Evolutionary conservation across 2,329 filamentous ascomycete species (phyloP).

Genomic region (Helminthosporium solani): DNA sequence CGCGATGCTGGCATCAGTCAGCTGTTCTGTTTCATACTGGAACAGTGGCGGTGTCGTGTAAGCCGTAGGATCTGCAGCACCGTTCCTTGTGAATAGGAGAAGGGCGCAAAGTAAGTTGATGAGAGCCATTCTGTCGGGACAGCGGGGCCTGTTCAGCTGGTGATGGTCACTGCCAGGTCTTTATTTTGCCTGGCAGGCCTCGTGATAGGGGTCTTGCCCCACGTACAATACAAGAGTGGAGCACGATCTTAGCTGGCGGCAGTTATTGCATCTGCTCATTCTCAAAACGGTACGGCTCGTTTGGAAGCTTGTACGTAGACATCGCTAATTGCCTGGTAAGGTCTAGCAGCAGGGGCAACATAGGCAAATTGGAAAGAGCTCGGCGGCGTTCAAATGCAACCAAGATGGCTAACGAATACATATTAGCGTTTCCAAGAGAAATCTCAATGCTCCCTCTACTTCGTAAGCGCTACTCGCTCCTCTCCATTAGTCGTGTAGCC

Average conservation of each 20-base stretch:
- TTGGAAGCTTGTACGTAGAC: not conserved
- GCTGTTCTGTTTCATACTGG: constrained; percentile 10
- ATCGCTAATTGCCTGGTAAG: not conserved
- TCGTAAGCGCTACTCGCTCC: too few relatives aligned
- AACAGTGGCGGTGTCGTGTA: constrained; percentile 3
- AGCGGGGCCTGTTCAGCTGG: not conserved
- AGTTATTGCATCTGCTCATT: not conserved
- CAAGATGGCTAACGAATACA: too few relatives aligned
- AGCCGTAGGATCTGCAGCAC: not conserved
- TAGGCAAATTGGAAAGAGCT: not conserved
- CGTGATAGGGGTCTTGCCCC: not conserved
- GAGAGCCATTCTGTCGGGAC: constrained; percentile 3
- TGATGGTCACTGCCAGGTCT: not conserved
- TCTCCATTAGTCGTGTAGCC: too few relatives aligned
- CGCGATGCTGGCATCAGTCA: constrained; percentile 8
- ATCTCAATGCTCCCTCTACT: too few relatives aligned
- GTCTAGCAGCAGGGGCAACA: not conserved
- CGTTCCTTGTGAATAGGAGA: not conserved
- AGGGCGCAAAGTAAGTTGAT: not conserved
- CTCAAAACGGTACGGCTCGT: not conserved
- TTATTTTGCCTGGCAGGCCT: not conserved
- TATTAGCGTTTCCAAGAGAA: too few relatives aligned
- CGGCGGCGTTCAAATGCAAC: too few relatives aligned
- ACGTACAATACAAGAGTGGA: not conserved
- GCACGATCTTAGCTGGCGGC: not conserved